Conservation (phyloP, 495 filamentous ascomycete genomes). For the Filosporella fistucella region DNA sequence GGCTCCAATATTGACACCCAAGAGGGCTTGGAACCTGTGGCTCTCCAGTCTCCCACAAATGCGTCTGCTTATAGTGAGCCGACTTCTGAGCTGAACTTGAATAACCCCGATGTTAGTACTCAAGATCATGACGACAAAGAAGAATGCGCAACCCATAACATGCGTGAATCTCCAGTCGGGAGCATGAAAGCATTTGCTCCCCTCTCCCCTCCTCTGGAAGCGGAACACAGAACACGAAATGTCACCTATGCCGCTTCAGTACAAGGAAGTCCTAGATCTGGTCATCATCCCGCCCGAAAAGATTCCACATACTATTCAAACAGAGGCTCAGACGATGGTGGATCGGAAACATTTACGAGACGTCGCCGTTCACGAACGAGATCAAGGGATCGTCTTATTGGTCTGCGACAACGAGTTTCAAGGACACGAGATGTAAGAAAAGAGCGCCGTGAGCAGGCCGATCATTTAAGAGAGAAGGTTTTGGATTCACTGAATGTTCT, state of each 20-base stretch:
- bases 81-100: too few species aligned
- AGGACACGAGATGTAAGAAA: conserved; percentile 11
- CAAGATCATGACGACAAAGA: too few species aligned
- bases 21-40: too few species aligned
- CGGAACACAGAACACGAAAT: neutral
- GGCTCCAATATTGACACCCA: too few species aligned
- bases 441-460: conserved; percentile 3
- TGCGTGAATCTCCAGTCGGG: too few species aligned
- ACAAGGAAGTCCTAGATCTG: neutral
- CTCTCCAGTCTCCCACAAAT: too few species aligned
- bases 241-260: neutral
- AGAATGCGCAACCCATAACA: too few species aligned
- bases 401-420: conserved; percentile 11
- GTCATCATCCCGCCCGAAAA: conserved; percentile 3
- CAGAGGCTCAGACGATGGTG: conserved; percentile 1
- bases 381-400: conserved; percentile 16
- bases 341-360: neutral
- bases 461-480: conserved; percentile 1
- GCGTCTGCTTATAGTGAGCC: too few species aligned
- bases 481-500: conserved; percentile 7
- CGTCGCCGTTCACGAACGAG: conserved; percentile 5
- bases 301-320: conserved; percentile 18
- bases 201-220: neutral
- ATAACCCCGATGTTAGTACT: too few species aligned
- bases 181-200: too few species aligned